These are phyloP conservation scores for sunflower (Helianthus annuus) DNA, from an alignment of 129 eudicot genomes.

Conservation along the genomic window DNA sequence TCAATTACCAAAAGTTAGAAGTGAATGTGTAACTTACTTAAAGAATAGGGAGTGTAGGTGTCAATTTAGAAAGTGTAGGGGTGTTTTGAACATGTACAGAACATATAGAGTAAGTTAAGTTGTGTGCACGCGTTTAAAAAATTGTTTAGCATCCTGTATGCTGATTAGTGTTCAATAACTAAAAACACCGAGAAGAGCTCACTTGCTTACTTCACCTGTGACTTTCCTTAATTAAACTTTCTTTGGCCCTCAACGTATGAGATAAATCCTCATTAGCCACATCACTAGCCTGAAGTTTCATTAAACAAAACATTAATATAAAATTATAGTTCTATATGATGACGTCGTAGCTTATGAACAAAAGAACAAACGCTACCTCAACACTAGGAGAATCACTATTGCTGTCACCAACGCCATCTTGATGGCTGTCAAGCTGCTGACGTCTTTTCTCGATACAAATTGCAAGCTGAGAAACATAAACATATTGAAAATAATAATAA, in stretches of 20 bases:
- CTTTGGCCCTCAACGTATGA: conserved; percentile 26
- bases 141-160: not conserved
- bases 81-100: not conserved
- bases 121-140: not conserved
- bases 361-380: conserved; percentile 27
- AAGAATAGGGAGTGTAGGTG: too few species aligned
- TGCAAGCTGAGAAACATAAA: conserved; percentile 60
- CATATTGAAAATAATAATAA: not conserved
- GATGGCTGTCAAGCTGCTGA: conserved; percentile 40
- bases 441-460: conserved; percentile 76
- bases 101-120: conserved; percentile 21
- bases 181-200: conserved; percentile 48
- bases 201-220: conserved; percentile 79
- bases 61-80: too few species aligned
- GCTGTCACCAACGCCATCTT: conserved; percentile 36
- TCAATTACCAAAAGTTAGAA: too few species aligned
- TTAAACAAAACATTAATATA: conserved; percentile 16
- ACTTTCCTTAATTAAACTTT: conserved; percentile 36
- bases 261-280: conserved; percentile 26
- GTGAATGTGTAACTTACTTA: too few species aligned
- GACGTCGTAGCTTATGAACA: conserved; percentile 2
- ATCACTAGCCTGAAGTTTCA: conserved; percentile 42
- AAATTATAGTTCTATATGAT: not conserved
- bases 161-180: conserved; percentile 1
- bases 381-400: conserved; percentile 36